phyloP scores from a whole-genome alignment of 345 rosid genomes.

The Microthlaspi erraticum region DNA sequence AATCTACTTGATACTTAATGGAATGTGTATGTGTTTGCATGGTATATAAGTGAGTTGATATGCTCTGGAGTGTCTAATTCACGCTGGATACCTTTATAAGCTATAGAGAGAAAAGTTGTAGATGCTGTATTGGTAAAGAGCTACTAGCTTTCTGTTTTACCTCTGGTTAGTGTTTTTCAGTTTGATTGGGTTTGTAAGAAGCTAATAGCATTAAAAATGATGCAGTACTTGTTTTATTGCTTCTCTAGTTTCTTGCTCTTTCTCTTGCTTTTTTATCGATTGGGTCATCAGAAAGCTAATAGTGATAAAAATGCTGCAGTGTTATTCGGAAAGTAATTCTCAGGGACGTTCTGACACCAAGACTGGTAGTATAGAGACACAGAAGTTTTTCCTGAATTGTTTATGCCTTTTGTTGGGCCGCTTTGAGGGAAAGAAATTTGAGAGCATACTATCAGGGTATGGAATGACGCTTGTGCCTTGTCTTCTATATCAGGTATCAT shows the following conservation, averaged over 20 bases:
- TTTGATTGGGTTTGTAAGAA: slow-evolving; percentile 4
- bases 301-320: slow-evolving; percentile 53
- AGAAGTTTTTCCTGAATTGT: slow-evolving; percentile 79
- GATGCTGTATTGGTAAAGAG: slow-evolving; percentile 10
- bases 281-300: slow-evolving; percentile 42
- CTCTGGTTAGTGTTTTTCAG: neutral
- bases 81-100: neutral
- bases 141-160: slow-evolving; percentile 9
- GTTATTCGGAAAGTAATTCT: slow-evolving; percentile 57
- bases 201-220: slow-evolving; percentile 13
- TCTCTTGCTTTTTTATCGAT: slow-evolving; percentile 35
- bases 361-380: slow-evolving; percentile 65
- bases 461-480: slow-evolving; percentile 66
- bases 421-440: slow-evolving; percentile 67
- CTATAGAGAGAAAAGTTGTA: slow-evolving; percentile 19
- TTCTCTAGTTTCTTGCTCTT: slow-evolving; percentile 24
- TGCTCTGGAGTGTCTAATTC: neutral
- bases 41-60: slow-evolving; percentile 19
- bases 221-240: slow-evolving; percentile 16
- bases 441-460: slow-evolving; percentile 58
- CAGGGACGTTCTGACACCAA: slow-evolving; percentile 53
- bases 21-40: slow-evolving; percentile 23
- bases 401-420: slow-evolving; percentile 93
- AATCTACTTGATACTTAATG: slow-evolving; percentile 6
- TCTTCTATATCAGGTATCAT: slow-evolving; percentile 74